phyloP scores from a whole-genome alignment of 495 filamentous ascomycete genomes.

The Lasiosphaeriaceae sp. region DNA sequence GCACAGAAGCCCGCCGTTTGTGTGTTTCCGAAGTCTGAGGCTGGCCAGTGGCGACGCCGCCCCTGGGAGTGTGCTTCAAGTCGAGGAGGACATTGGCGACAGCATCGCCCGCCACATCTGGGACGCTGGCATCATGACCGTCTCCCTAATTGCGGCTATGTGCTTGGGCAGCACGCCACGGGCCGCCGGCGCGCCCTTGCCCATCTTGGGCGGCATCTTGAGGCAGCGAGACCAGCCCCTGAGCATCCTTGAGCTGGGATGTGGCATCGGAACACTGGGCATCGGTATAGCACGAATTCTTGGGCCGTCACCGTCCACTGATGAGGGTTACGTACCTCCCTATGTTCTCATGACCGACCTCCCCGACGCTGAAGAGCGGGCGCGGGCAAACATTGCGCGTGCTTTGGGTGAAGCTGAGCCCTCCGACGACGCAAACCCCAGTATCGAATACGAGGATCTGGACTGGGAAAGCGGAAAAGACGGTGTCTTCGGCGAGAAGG shows the following conservation, averaged over 20 bases:
- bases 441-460: slow-evolving; percentile 54
- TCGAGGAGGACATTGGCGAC: slow-evolving; percentile 91
- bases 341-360: slow-evolving; percentile 76
- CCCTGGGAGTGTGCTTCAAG: slow-evolving; percentile 22
- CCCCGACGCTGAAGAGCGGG: slow-evolving; percentile 61
- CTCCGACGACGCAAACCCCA: background rate
- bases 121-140: slow-evolving; percentile 53
- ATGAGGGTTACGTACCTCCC: slow-evolving; percentile 6
- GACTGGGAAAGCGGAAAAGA: slow-evolving; percentile 62
- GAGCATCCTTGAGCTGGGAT: slow-evolving; percentile 72
- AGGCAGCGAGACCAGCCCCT: slow-evolving; percentile 21
- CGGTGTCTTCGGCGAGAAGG: slow-evolving; percentile 32
- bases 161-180: slow-evolving; percentile 9
- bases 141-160: slow-evolving; percentile 34
- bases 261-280: slow-evolving; percentile 82
- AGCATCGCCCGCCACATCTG: slow-evolving; percentile 94
- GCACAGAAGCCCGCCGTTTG: slow-evolving; percentile 7
- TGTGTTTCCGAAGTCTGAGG: slow-evolving; percentile 36
- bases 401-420: slow-evolving; percentile 12
- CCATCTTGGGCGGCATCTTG: slow-evolving; percentile 16
- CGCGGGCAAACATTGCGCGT: slow-evolving; percentile 38
- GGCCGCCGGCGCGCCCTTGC: slow-evolving; percentile 1
- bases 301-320: slow-evolving; percentile 20
- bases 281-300: slow-evolving; percentile 64
- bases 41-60: slow-evolving; percentile 25